Base-by-base conservation (phyloP, 192 early-diverging fungal genomes). In the Umbelopsis sp. region DNA sequence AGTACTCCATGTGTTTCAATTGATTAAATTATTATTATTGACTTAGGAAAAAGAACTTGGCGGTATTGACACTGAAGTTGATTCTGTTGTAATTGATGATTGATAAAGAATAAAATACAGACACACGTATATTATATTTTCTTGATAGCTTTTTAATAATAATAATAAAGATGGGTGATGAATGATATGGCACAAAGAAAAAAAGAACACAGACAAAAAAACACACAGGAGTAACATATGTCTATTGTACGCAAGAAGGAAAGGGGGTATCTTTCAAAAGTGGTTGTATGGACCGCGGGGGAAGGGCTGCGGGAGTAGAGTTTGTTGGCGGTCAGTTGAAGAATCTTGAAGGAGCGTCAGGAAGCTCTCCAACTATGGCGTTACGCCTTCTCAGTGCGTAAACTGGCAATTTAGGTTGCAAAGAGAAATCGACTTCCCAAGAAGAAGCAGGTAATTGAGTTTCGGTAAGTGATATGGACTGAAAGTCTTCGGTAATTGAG, bases 321-420 rank as follows among this genome's bases (percentile, higher is more conserved):
- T n/a, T n/a, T n/a, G n/a, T n/a, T n/a, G n/a, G 26, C 21, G 22
- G 12, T 70, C 41, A 51, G 44, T 49, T 70, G 21, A 9, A 41
- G 21, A 22, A 4, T n/a, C 45, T 53, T 38, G 43, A 50, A 31
- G 74, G 74, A 67, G 74, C 74, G 26, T 76, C 74, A 34, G 74
- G 74, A 11, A 76, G 44, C 6, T 76, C 69, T 16, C 69, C 74
- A 45, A 76, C 74, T 20, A 76, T 50, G 32, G 74, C 74, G 45
- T 76, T 76, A 50, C 74, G 45, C 36, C 74, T 62, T 54, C 74
- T 69, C 43, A 76, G 59, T 20, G 74, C 65, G 67, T 76, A 76
- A 21, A 71, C 50, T 25, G 74, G 74, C 24, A 76, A 25, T 22
- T 71, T 59, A 32, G 56, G 56, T 20, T 62, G 29, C 26, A 17